Base-by-base conservation (phyloP, 176 grass and related monocot genomes). In the Urochloa ruziziensis region DNA sequence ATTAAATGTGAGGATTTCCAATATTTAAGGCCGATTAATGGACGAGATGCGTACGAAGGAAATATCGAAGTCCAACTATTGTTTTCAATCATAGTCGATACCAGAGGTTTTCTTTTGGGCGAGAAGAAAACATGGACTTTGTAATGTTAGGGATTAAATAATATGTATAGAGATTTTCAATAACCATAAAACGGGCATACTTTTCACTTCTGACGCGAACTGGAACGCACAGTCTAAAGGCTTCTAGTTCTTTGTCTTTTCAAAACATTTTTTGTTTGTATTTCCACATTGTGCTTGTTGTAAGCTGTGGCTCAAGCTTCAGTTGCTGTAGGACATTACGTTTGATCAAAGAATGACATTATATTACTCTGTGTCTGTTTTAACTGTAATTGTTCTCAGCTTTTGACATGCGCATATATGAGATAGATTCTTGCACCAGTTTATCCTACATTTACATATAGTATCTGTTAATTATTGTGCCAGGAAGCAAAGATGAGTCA, bases 401-500 rank as follows among this genome's bases (percentile, higher is more conserved):
- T 68, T 68, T 34, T 37, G 24, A 61, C 43, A 47, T 23, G 46
- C 54, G 21, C 33, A 72, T 32, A 6, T 10, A 28, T 53, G 43
- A 6, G 2, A 36, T 3, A 76, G 27, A n/a, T n/a, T n/a, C n/a
- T n/a, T n/a, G n/a, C n/a, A n/a, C n/a, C n/a, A n/a, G n/a, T n/a
- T 32, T 25, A 7, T 57, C 27, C 52, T 59, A 13, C 60, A 35
- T 25, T 4, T 44, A 32, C 3, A 69, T 8, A 43, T 13, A 47
- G 2, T 23, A 16, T 11, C 74, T 47, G 36, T 76, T 53, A 7
- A 32, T 52, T 75, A 42, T n/a, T n/a, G n/a, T 75, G 2, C n/a
- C 75, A 97, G 95, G 84, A 44, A 93, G 84, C 78, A 91, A 82
- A 89, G 95, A 94, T 65, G 95, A 95, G 29, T 78, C 75, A 0